Evolutionary conservation across 257 asterid species (phyloP), one percentile per base, ranked within the genome.

Genomic region (Jacaranda mimosifolia): DNA sequence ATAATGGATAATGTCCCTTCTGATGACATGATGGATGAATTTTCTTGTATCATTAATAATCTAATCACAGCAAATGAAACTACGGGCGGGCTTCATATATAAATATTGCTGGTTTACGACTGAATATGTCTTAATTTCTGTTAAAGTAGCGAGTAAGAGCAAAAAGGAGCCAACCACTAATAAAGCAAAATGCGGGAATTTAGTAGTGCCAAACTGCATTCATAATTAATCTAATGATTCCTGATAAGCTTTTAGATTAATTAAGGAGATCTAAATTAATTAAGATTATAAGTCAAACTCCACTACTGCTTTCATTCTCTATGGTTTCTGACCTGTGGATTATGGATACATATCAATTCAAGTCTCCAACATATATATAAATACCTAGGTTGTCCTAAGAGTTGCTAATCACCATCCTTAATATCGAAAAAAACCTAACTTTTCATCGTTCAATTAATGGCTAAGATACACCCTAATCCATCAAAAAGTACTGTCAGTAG

Each of bases 381-480:
- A 40, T 19, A 63, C 43, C 6, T 15, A 7, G 18, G 45, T 38
- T 11, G 18, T 72, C 13, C 35, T 21, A 13, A 19, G 13, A 49
- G 38, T 32, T 17, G 39, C 9, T 36, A 1, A 64, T 13, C 11
- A 75, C 26, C 32, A 75, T 17, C 58, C 42, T 43, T 70, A 36
- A 39, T 11, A 52, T 19, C 19, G 36, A 42, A 7, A 32, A 58
- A 66, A 35, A 11, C 26, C 0, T 45, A 63, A 1, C 7, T 39
- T 60, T 46, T 17, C 3, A 48, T 9, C 3, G 53, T 48, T 53
- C 43, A 9, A 36, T 3, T 38, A 7, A 93, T 93, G 98, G 89
- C 95, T 38, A 94, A 85, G 84, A 81, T 91, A 73, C 83, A 86
- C 72, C 97, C 97, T 3, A 84, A 86, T 69, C 70, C 21, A 43